Base-by-base conservation (phyloP, 2,329 filamentous ascomycete species). In the Monilinia fructigena region DNA sequence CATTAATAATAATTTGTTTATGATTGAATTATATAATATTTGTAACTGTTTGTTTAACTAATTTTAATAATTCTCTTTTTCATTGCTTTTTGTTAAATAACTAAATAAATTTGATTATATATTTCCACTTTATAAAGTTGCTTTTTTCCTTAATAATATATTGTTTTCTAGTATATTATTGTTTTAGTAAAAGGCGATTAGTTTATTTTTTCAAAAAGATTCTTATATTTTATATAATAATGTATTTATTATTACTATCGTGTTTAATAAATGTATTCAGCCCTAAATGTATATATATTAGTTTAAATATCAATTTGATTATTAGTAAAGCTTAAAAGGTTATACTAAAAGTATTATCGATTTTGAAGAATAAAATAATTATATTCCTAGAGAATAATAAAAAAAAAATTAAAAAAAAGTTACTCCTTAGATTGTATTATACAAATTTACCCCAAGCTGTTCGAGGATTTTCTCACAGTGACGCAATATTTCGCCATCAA, bases 51-150 rank as follows among this genome's bases (percentile, higher is more conserved):
- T 74, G 64, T 52, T 68, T 70, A 6, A 68, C 69, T 65, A 72
- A 66, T 53, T 73, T 72, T 47, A 77, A 72, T 42, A 73, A 67
- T 40, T 76, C 68, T 54, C 66, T 67, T 65, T 77, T 75, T 8
- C 68, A 59, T 50, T 64, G 50, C 64, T 70, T 72, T 72, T 74
- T 74, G 52, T 76, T 70, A 50, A 71, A 76, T 40, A 67, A 69
- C 74, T 71, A 77, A 54, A 73, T 72, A 67, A 77, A 77, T 68
- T 77, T 77, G n/a, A 73, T 71, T 10, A 78, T 70, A 47, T 70
- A 68, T 48, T 72, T 58, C 68, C 61, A 69, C 47, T 74, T 60
- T 42, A 47, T 71, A 28, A 66, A 68, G 65, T 68, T 72, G 63
- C 35, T 45, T 65, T 60, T 70, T 70, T 68, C 60, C 67, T 67